Percentiles rank a stretch among this genome's conserved stretches.
phyloP scores from a whole-genome alignment of 768 basidiomycete species.

The Candolleomyces eurysporus region DNA sequence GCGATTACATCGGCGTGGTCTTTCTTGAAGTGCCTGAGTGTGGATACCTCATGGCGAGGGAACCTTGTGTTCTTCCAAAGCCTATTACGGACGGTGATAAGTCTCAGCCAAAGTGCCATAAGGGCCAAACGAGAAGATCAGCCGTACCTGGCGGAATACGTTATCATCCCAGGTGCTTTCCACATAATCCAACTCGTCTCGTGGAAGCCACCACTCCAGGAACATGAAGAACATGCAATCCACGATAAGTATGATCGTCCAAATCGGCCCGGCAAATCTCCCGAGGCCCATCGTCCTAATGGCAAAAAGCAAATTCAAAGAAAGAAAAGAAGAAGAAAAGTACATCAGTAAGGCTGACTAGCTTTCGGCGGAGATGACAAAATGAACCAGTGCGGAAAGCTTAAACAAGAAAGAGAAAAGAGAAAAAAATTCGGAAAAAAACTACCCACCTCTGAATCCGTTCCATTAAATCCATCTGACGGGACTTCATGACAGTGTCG shows the following conservation, averaged over 20 bases:
- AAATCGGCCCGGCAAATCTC: constrained; percentile 81
- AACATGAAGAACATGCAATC: constrained; percentile 85
- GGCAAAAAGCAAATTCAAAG: neutral
- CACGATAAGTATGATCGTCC: constrained; percentile 84
- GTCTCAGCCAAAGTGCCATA: neutral
- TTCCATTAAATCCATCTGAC: constrained; percentile 70
- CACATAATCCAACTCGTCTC: constrained; percentile 75
- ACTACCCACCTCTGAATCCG: constrained; percentile 66
- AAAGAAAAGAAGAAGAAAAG: neutral
- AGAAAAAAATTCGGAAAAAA: neutral
- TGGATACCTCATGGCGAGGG: too few relatives aligned
- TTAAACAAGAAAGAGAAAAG: neutral
- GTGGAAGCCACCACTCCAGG: constrained; percentile 82
- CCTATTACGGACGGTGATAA: neutral
- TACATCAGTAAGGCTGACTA: too few relatives aligned
- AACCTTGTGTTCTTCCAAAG: too few relatives aligned
- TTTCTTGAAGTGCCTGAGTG: too few relatives aligned
- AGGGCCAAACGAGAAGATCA: neutral
- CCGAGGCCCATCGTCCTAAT: constrained; percentile 75
- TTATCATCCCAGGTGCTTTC: constrained; percentile 56
- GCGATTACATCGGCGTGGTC: too few relatives aligned
- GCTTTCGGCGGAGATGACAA: too few relatives aligned
- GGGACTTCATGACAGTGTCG: constrained; percentile 55
- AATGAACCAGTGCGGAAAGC: neutral
- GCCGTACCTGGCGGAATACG: constrained; percentile 32